Percentiles rank a stretch among this genome's conserved stretches.
Conservation (phyloP, 768 basidiomycete species). For the Coprinopsis marcescibilis region DNA sequence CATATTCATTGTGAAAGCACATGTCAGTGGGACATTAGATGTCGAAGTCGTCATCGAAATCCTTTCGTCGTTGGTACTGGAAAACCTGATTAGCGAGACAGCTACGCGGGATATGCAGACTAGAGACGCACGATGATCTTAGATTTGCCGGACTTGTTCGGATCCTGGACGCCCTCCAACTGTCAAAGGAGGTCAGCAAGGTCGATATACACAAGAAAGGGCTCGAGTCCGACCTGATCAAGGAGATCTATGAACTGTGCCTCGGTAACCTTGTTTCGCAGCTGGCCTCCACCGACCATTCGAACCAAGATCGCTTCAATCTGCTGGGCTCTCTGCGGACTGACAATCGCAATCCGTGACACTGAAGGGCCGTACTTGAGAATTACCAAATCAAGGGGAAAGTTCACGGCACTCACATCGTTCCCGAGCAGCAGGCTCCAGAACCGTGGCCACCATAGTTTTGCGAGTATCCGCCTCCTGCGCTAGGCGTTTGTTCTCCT, state of each 20-base stretch:
- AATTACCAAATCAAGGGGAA: constrained; percentile 3
- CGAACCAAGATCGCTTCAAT: constrained; percentile 74
- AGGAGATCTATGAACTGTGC: constrained; percentile 78
- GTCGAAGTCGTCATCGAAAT: constrained; percentile 64
- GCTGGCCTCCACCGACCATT: constrained; percentile 81
- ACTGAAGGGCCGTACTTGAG: constrained; percentile 45
- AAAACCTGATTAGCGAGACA: background rate
- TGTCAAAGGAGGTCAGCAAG: constrained; percentile 16
- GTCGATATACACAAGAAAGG: background rate
- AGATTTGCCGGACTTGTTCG: constrained; percentile 46
- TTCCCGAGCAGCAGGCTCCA: constrained; percentile 76
- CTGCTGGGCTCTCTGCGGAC: constrained; percentile 72
- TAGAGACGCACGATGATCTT: constrained; percentile 46
- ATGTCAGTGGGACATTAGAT: constrained; percentile 22
- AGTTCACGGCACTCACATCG: constrained; percentile 48
- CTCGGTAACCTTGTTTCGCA: constrained; percentile 73
- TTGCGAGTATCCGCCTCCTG: constrained; percentile 74
- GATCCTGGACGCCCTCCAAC: constrained; percentile 53
- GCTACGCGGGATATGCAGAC: background rate
- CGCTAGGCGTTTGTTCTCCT: constrained; percentile 45
- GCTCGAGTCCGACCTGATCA: constrained; percentile 59
- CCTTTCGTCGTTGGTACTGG: constrained; percentile 62
- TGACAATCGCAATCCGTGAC: constrained; percentile 82
- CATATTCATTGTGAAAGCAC: background rate
- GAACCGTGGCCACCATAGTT: constrained; percentile 71